Conservation (phyloP, 192 early-diverging fungal species). For the Coemansia sp. region DNA sequence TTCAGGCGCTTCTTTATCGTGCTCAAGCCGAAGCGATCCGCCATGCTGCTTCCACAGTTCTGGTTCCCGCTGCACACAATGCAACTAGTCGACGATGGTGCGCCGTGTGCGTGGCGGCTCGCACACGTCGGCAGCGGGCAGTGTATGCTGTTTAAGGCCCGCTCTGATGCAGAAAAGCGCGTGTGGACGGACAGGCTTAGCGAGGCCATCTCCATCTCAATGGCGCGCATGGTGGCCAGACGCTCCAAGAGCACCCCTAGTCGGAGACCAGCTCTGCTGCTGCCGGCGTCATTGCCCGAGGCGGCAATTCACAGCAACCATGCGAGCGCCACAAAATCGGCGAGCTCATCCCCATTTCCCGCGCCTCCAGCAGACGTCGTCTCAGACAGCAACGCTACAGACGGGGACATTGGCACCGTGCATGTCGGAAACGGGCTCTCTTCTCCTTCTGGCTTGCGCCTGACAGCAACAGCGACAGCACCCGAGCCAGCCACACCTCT, state of each 20-base stretch:
- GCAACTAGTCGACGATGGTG: conserved; percentile 58
- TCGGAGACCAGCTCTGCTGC: neutral
- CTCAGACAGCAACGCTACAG: neutral
- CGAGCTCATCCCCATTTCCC: conserved; percentile 1
- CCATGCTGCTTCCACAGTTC: conserved; percentile 60
- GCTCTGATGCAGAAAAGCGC: conserved; percentile 57
- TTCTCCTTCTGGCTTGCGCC: neutral
- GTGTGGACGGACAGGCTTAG: conserved; percentile 58
- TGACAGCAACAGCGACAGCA: neutral
- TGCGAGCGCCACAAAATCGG: conserved; percentile 3
- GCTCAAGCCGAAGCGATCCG: conserved; percentile 57
- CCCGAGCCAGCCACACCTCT: neutral
- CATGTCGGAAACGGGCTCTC: neutral
- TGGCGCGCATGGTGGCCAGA: neutral
- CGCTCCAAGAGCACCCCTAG: neutral
- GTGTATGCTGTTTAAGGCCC: conserved; percentile 62
- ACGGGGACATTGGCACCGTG: neutral
- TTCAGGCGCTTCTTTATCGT: conserved; percentile 65
- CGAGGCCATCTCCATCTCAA: conserved; percentile 46
- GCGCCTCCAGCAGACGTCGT: neutral
- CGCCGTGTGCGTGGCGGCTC: conserved; percentile 33
- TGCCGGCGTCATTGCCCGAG: neutral
- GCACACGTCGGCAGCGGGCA: conserved; percentile 45
- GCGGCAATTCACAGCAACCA: neutral
- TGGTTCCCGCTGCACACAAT: conserved; percentile 71